A percentile compares a stretch with the other conserved stretches of the same genome.
Conservation (phyloP, 2,329 filamentous ascomycete species). For the Xylariomycetidae sp. region DNA sequence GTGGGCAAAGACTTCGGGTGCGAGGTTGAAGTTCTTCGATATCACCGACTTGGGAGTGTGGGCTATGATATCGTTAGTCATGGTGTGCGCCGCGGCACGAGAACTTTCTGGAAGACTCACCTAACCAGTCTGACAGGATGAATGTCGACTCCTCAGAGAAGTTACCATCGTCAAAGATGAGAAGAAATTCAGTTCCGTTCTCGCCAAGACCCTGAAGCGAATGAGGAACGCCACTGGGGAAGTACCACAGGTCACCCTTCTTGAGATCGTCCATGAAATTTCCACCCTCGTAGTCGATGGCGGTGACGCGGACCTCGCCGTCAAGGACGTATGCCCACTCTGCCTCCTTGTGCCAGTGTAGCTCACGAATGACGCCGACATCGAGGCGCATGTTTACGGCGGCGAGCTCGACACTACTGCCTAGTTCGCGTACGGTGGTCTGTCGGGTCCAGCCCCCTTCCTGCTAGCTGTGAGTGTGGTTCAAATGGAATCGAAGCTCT, state of each 20-base stretch:
- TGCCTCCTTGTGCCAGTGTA: slow-evolving; percentile 78
- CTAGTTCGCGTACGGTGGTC: slow-evolving; percentile 62
- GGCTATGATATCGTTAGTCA: slow-evolving; percentile 34
- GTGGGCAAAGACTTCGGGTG: slow-evolving; percentile 64
- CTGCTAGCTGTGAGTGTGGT: slow-evolving; percentile 30
- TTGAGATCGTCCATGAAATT: slow-evolving; percentile 73
- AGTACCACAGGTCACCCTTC: slow-evolving; percentile 78
- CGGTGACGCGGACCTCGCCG: slow-evolving; percentile 66
- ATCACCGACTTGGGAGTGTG: slow-evolving; percentile 70
- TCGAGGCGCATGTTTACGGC: slow-evolving; percentile 76
- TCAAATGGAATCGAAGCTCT: not conserved
- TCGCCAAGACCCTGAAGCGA: slow-evolving; percentile 67
- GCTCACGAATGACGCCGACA: slow-evolving; percentile 66
- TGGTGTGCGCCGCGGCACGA: too few species aligned
- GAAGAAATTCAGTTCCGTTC: slow-evolving; percentile 61
- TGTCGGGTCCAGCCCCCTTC: slow-evolving; percentile 75
- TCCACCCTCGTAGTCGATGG: slow-evolving; percentile 69
- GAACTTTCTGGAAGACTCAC: slow-evolving; percentile 35
- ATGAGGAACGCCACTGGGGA: slow-evolving; percentile 72
- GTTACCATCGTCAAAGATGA: slow-evolving; percentile 41
- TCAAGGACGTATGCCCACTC: slow-evolving; percentile 75
- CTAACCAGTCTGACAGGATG: slow-evolving; percentile 68
- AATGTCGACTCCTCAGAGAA: slow-evolving; percentile 65
- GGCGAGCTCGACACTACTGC: slow-evolving; percentile 64
- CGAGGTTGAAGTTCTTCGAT: slow-evolving; percentile 70